These are phyloP conservation scores for Lepidopterella palustris DNA, from an alignment of 495 filamentous ascomycete genomes.

Conservation along the genomic window DNA sequence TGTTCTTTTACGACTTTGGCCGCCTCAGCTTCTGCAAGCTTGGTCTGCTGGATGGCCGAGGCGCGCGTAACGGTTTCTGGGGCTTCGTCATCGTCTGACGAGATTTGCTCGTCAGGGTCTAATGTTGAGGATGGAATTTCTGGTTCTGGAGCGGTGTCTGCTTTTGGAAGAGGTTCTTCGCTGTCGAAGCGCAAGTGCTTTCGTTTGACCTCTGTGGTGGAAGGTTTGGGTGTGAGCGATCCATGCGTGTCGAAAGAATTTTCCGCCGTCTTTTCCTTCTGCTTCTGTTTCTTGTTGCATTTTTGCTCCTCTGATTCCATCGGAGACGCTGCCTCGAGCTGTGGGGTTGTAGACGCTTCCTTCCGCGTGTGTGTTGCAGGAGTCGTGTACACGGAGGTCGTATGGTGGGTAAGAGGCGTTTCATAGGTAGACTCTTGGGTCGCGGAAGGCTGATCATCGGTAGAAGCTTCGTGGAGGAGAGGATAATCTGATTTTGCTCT, in stretches of 20 bases:
- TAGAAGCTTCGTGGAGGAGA: background rate
- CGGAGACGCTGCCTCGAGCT: background rate
- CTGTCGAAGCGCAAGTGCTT: slow-evolving; percentile 38
- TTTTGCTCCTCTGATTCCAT: background rate
- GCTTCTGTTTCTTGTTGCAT: background rate
- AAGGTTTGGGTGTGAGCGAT: background rate
- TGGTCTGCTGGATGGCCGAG: slow-evolving; percentile 19
- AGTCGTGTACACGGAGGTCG: slow-evolving; percentile 4
- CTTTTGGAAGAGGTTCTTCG: slow-evolving; percentile 40
- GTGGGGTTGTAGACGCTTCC: slow-evolving; percentile 1
- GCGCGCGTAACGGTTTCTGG: slow-evolving; percentile 42
- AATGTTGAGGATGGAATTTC: background rate
- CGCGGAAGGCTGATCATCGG: background rate
- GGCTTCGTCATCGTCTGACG: slow-evolving; percentile 45
- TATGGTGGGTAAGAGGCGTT: background rate
- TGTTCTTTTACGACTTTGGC: slow-evolving; percentile 27
- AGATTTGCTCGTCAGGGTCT: slow-evolving; percentile 17
- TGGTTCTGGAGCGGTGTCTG: slow-evolving; percentile 5
- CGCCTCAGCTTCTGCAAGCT: slow-evolving; percentile 23
- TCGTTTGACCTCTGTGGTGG: background rate
- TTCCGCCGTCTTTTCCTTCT: background rate
- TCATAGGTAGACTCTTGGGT: background rate
- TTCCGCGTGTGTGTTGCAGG: background rate
- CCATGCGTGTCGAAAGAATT: background rate
- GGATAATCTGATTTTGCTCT: background rate